Evolutionary conservation across 371 early-diverging fungal genomes (phyloP).

Genomic region (Saksenaea vasiformis): DNA sequence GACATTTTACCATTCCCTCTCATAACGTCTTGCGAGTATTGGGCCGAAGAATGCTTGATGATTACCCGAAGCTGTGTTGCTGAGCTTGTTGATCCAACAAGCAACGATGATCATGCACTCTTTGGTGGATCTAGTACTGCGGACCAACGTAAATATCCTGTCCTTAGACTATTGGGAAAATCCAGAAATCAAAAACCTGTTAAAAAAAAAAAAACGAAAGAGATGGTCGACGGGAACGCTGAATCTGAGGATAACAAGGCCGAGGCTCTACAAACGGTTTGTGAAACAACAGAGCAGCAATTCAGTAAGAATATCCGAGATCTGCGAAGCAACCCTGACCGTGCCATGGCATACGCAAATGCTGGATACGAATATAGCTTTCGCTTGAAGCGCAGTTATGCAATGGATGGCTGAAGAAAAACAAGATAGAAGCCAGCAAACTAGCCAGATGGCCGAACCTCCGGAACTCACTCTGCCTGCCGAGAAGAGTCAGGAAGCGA

Average conservation of each 20-base stretch:
- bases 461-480: neutral
- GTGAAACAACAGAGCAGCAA: neutral
- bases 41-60: no score
- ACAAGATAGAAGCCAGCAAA: neutral
- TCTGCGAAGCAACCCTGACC: neutral
- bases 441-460: no score
- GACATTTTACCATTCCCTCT: no score
- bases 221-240: neutral
- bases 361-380: neutral
- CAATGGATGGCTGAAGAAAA: neutral
- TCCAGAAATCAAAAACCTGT: neutral
- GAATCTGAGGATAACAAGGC: neutral
- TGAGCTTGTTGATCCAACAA: no score
- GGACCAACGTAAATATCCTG: neutral
- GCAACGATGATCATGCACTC: no score
- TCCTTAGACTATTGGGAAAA: neutral
- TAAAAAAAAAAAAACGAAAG: neutral
- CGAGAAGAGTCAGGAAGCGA: no score
- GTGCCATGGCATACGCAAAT: neutral
- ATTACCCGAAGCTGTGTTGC: no score
- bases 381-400: neutral
- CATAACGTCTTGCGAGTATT: no score
- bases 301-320: neutral
- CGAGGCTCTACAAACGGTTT: neutral
- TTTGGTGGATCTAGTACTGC: neutral